A percentile compares a stretch with the other conserved stretches of the same genome.
Evolutionary conservation across 1,284 basidiomycete species (phyloP).

Genomic region (Tilletia walkeri): DNA sequence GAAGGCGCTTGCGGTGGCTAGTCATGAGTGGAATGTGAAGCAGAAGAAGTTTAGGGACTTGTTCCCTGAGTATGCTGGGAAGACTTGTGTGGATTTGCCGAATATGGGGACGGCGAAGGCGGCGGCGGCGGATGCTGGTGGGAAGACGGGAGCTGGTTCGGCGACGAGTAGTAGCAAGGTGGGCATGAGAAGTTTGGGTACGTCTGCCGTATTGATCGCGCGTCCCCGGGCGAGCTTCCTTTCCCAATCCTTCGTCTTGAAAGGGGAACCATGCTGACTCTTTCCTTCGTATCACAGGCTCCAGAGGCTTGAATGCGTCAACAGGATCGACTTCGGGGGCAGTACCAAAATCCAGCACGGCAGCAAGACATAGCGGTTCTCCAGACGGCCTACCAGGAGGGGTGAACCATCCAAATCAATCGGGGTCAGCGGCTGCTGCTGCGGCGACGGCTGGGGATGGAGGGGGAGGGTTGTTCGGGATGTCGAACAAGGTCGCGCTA

Average conservation of each 20-base stretch:
- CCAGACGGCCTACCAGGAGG: no score
- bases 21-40: conserved; percentile 78
- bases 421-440: background rate
- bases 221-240: background rate
- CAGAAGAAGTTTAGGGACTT: conserved; percentile 68
- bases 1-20: conserved; percentile 70
- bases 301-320: background rate
- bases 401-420: background rate
- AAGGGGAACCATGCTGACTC: background rate
- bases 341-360: background rate
- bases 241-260: background rate
- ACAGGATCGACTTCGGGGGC: background rate
- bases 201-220: background rate
- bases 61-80: conserved; percentile 46
- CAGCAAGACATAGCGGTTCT: conserved; percentile 12
- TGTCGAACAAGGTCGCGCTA: conserved; percentile 19
- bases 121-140: background rate
- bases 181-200: conserved; percentile 15
- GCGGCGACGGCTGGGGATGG: background rate
- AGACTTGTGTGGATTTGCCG: conserved; percentile 38
- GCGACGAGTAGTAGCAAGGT: conserved; percentile 16
- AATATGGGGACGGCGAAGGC: conserved; percentile 45
- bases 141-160: background rate
- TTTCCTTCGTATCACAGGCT: background rate
- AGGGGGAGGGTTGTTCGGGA: conserved; percentile 2